Percentiles rank a stretch among this genome's conserved stretches.
These are phyloP conservation scores for Angomonas deanei DNA, from an alignment of 208 protist genomes.

Conservation along the genomic window DNA sequence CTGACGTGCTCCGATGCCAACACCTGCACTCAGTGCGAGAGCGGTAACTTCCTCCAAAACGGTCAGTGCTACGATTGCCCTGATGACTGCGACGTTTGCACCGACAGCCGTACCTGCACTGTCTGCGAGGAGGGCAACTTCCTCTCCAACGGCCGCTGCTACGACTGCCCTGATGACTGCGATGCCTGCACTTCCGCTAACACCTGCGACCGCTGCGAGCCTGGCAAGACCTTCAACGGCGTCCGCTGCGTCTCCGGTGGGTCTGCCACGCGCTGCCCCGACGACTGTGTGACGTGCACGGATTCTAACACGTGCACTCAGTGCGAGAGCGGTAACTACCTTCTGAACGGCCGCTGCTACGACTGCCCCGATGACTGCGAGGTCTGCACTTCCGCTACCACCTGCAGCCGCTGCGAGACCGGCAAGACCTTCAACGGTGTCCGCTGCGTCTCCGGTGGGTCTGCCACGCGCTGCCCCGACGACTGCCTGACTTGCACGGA, in stretches of 20 bases:
- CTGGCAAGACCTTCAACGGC: background rate
- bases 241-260: background rate
- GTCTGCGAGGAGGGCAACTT: background rate
- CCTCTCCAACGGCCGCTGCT: background rate
- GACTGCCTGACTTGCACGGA: background rate
- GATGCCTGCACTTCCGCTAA: background rate
- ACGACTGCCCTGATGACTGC: background rate
- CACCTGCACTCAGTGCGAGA: background rate
- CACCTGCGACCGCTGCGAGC: background rate
- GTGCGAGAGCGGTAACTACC: background rate
- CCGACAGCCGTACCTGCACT: background rate
- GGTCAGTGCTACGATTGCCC: background rate
- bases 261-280: background rate
- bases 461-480: background rate
- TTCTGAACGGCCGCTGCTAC: slow-evolving; percentile 1
- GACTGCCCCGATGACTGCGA: slow-evolving; percentile 1
- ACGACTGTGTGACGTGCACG: background rate
- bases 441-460: background rate
- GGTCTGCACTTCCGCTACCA: background rate
- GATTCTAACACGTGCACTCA: background rate
- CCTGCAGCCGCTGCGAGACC: background rate
- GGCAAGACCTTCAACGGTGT: background rate
- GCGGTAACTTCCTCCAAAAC: background rate
- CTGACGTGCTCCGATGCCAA: background rate
- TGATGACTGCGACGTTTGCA: background rate